phyloP scores from a whole-genome alignment of 352 stramenopile species.

The Pythium rhizo-oryzae region DNA sequence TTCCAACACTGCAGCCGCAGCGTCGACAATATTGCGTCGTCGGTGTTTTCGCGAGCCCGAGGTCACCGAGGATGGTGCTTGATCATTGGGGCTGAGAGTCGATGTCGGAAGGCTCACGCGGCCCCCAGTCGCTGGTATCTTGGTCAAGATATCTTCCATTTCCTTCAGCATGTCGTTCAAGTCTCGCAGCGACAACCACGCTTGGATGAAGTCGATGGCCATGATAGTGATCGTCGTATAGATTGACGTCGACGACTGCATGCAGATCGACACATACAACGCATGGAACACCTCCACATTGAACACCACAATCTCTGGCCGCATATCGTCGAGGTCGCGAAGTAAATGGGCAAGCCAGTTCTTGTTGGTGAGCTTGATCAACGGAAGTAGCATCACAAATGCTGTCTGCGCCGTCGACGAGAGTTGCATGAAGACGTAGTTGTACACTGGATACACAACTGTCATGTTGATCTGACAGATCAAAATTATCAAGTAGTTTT shows the following conservation, averaged over 20 bases:
- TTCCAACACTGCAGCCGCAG: neutral
- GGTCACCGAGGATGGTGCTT: too few species aligned
- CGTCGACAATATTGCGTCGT: neutral
- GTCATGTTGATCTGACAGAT: slow-evolving; percentile 21
- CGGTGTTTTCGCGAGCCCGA: neutral
- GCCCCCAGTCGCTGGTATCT: neutral
- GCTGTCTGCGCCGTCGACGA: slow-evolving; percentile 16
- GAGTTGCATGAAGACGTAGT: slow-evolving; percentile 15
- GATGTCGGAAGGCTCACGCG: neutral
- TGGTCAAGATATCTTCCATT: neutral
- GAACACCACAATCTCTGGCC: slow-evolving; percentile 27
- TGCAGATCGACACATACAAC: slow-evolving; percentile 18
- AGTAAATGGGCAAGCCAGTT: slow-evolving; percentile 35
- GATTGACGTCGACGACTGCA: slow-evolving; percentile 11
- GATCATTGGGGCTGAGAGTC: neutral
- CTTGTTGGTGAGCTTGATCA: slow-evolving; percentile 45
- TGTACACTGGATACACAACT: slow-evolving; percentile 25
- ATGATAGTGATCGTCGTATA: slow-evolving; percentile 10
- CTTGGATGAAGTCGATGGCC: slow-evolving; percentile 14
- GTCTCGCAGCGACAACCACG: slow-evolving; percentile 11
- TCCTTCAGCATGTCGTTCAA: neutral
- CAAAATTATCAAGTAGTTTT: slow-evolving; percentile 2
- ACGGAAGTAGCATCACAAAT: slow-evolving; percentile 32
- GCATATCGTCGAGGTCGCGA: slow-evolving; percentile 26
- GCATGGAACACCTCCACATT: slow-evolving; percentile 21